Conservation (phyloP, 768 basidiomycete genomes). For the Mycena kentingensis region DNA sequence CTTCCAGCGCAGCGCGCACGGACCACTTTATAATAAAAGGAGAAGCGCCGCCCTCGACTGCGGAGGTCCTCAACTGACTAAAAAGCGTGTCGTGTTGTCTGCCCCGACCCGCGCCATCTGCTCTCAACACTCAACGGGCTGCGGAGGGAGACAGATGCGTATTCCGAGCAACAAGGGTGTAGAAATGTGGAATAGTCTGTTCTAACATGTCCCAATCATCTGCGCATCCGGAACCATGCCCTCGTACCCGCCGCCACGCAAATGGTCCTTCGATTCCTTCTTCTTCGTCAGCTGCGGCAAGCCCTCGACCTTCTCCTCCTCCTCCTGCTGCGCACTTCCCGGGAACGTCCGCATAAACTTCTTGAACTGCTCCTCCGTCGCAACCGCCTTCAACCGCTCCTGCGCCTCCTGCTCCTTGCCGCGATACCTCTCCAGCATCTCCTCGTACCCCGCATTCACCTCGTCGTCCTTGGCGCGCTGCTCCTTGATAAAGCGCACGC, state of each 20-base stretch:
- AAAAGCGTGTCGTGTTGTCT: too few relatives aligned
- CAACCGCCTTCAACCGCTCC: neutral
- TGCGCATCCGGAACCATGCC: neutral
- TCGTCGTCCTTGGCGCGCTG: neutral
- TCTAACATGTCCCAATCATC: neutral
- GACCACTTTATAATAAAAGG: too few relatives aligned
- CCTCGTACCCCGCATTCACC: neutral
- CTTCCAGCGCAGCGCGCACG: neutral
- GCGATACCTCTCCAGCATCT: neutral
- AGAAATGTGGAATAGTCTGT: too few relatives aligned
- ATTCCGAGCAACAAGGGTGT: too few relatives aligned
- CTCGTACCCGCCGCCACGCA: neutral
- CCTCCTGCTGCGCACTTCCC: neutral
- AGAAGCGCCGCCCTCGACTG: too few relatives aligned
- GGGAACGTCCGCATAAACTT: neutral
- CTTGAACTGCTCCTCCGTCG: neutral
- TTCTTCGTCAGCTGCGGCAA: too few relatives aligned
- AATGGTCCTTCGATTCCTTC: neutral
- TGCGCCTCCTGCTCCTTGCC: neutral
- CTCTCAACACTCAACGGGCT: too few relatives aligned
- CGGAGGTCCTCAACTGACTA: too few relatives aligned
- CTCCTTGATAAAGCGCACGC: neutral
- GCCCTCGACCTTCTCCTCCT: neutral
- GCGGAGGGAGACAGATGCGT: too few relatives aligned
- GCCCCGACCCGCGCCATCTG: too few relatives aligned